phyloP scores from a whole-genome alignment of 805 yeast species.

The Yarrowia sp. region DNA sequence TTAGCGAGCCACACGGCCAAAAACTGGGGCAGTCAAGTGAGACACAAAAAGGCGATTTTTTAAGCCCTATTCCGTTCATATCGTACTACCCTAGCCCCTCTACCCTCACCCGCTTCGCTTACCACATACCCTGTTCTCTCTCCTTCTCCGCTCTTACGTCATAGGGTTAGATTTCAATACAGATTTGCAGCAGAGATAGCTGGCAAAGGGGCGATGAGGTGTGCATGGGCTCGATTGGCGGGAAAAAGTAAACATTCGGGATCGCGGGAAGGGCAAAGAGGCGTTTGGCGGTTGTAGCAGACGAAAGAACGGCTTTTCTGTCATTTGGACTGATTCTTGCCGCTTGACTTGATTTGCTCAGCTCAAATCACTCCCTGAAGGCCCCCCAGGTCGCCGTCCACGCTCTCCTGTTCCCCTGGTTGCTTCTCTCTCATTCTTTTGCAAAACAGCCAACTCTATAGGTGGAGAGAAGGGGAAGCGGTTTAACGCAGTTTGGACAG shows the following conservation, averaged over 20 bases:
- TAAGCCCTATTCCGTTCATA: no score
- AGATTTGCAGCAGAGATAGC: not conserved
- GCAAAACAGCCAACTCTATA: not conserved
- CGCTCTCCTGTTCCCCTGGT: not conserved
- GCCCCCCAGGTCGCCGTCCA: no score
- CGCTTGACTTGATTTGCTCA: no score
- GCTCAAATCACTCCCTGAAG: no score
- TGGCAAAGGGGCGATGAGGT: conserved; percentile 9
- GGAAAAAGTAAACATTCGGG: conserved; percentile 8
- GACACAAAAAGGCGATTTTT: no score
- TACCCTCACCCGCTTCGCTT: no score
- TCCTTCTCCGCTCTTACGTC: not conserved
- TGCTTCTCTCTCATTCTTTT: conserved; percentile 2
- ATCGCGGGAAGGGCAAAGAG: not conserved
- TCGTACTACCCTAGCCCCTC: no score
- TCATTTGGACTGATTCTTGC: no score
- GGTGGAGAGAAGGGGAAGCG: not conserved
- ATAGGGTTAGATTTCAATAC: conserved; percentile 3
- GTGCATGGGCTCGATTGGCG: conserved; percentile 18
- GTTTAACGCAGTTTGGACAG: not conserved
- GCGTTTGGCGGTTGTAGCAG: no score
- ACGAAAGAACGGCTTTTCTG: no score
- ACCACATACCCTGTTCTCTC: no score
- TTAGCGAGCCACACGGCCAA: not conserved
- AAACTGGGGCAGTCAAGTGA: no score